These are phyloP conservation scores for Gossypium schwendimanii DNA, from an alignment of 441 rosid genomes.

Conservation along the genomic window DNA sequence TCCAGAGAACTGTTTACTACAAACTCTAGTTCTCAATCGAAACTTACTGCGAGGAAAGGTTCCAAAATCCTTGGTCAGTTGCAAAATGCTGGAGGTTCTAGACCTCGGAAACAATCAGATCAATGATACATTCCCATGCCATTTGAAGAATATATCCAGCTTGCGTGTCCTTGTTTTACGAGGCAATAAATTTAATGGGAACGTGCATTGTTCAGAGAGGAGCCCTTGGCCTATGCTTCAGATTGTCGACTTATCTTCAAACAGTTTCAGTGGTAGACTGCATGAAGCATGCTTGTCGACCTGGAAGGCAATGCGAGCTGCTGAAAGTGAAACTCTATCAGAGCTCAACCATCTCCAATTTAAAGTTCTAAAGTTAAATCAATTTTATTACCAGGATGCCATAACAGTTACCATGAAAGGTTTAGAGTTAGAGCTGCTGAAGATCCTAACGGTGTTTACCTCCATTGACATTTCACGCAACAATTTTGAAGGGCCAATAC, in stretches of 20 bases:
- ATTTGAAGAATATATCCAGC: conserved; percentile 15
- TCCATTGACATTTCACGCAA: no score
- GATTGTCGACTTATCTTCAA: conserved; percentile 57
- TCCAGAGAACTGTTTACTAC: neutral
- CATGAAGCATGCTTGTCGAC: conserved; percentile 18
- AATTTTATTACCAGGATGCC: no score
- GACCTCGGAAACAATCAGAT: conserved; percentile 30
- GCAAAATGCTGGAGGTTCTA: conserved; percentile 25
- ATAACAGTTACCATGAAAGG: no score
- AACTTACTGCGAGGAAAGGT: conserved; percentile 20
- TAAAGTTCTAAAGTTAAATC: no score
- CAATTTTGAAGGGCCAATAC: no score
- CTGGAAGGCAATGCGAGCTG: conserved; percentile 40
- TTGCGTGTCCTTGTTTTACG: conserved; percentile 30
- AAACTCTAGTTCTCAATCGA: conserved; percentile 21
- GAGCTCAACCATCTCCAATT: no score
- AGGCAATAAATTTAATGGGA: conserved; percentile 35
- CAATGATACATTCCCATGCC: conserved; percentile 28
- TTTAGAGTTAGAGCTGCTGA: no score
- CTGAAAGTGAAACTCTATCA: no score
- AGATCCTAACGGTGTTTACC: no score
- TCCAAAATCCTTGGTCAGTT: conserved; percentile 27
- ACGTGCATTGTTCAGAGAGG: conserved; percentile 18
- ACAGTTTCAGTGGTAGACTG: conserved; percentile 27
- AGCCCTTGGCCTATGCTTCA: conserved; percentile 45